Conservation (phyloP, 2,329 filamentous ascomycete genomes). For the Sporothrix variecibatus region DNA sequence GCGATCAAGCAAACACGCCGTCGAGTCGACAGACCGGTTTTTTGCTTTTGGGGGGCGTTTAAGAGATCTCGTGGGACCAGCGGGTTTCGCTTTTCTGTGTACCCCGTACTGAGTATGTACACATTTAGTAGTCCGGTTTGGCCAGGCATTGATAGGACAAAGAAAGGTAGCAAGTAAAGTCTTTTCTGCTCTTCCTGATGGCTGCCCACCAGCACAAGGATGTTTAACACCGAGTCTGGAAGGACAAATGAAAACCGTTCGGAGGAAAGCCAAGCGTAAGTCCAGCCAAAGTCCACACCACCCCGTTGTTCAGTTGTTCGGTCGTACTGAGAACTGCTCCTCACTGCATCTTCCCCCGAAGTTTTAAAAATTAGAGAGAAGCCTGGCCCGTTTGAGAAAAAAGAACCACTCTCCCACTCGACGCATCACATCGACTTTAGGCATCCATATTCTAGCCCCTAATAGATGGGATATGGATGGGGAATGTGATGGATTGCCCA, state of each 20-base stretch:
- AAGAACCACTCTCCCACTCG: not conserved
- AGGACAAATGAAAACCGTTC: not conserved
- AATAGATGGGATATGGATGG: not conserved
- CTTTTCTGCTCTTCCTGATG: not conserved
- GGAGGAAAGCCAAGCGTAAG: not conserved
- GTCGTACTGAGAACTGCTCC: slow-evolving; percentile 7
- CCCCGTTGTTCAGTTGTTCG: not conserved
- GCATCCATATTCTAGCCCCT: slow-evolving; percentile 18
- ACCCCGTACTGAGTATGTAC: too few species aligned
- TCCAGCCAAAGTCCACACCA: not conserved
- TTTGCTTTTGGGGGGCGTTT: not conserved
- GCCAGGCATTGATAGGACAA: not conserved
- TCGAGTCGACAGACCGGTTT: slow-evolving; percentile 3
- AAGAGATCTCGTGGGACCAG: not conserved
- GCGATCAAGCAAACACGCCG: slow-evolving; percentile 10
- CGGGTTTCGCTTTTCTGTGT: not conserved
- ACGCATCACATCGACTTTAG: slow-evolving; percentile 5
- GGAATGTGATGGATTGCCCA: not conserved
- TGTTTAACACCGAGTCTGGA: slow-evolving; percentile 16
- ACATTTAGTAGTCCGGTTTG: not conserved
- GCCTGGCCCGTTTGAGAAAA: slow-evolving; percentile 8
- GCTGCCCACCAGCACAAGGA: too few species aligned
- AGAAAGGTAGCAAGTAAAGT: too few species aligned
- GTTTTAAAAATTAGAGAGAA: not conserved
- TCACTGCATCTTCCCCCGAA: not conserved